phyloP scores from a whole-genome alignment of 345 rosid genomes.

The Alliaria petiolata region DNA sequence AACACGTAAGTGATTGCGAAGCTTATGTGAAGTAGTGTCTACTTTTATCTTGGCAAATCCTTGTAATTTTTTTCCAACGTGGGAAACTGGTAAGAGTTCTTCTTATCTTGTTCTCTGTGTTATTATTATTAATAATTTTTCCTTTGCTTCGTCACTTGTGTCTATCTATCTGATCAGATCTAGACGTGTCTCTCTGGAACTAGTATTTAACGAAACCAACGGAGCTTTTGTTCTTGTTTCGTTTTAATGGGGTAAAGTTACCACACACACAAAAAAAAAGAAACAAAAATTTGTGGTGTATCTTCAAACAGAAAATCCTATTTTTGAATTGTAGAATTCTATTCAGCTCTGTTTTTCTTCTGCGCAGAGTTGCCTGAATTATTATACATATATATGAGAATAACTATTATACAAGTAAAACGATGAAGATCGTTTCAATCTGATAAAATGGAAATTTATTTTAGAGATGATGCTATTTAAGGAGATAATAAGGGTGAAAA shows the following conservation, averaged over 20 bases:
- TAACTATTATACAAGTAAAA: too few species aligned
- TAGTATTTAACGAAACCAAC: conserved; percentile 1
- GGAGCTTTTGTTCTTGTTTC: conserved; percentile 7
- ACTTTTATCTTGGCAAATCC: conserved; percentile 8
- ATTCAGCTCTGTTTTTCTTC: too few species aligned
- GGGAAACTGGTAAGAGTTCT: conserved; percentile 11
- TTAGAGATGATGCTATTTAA: too few species aligned
- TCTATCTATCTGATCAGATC: conserved; percentile 15
- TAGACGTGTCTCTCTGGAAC: conserved; percentile 9
- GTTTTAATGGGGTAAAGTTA: neutral
- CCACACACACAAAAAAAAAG: neutral
- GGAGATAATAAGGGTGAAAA: too few species aligned
- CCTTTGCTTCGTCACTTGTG: conserved; percentile 22
- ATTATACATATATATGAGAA: too few species aligned
- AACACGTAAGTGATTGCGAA: conserved; percentile 22
- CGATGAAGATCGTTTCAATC: too few species aligned
- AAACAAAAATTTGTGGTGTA: neutral
- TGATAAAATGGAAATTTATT: too few species aligned
- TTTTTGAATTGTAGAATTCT: neutral
- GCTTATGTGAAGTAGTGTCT: conserved; percentile 8
- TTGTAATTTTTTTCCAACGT: neutral
- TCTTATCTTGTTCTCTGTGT: conserved; percentile 14
- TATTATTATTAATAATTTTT: neutral
- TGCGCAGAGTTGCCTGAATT: too few species aligned
- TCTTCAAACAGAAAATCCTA: neutral